Conservation (phyloP, 148 eudicot genomes). For the Fagopyrum esculentum region DNA sequence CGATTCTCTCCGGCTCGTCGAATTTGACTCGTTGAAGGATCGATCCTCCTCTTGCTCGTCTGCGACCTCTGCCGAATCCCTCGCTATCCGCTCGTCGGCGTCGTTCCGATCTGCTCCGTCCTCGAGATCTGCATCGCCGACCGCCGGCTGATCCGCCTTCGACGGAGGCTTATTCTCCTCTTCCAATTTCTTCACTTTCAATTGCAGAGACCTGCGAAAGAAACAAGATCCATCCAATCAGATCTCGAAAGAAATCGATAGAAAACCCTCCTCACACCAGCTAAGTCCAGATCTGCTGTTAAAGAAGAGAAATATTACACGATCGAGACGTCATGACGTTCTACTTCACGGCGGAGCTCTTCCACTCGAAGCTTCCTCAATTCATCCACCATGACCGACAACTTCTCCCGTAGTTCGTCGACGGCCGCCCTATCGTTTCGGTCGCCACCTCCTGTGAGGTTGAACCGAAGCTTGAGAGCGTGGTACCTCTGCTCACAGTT, state of each 20-base stretch:
- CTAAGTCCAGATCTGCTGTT: background rate
- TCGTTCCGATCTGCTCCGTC: constrained; percentile 6
- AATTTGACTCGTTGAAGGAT: constrained; percentile 14
- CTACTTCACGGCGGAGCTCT: constrained; percentile 43
- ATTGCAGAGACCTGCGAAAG: constrained; percentile 51
- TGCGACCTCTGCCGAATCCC: constrained; percentile 12
- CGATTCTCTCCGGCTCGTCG: constrained; percentile 24
- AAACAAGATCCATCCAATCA: constrained; percentile 16
- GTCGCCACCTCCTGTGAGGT: background rate
- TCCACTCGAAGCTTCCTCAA: constrained; percentile 45
- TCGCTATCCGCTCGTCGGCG: constrained; percentile 14
- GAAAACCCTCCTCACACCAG: background rate
- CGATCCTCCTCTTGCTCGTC: constrained; percentile 1
- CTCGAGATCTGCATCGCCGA: constrained; percentile 20
- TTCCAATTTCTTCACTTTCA: constrained; percentile 58
- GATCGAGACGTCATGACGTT: constrained; percentile 59
- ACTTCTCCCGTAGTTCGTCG: constrained; percentile 9
- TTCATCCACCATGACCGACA: constrained; percentile 37
- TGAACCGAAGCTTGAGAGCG: constrained; percentile 46
- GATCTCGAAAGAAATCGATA: constrained; percentile 21
- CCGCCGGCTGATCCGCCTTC: constrained; percentile 11
- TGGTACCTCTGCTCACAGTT: constrained; percentile 33
- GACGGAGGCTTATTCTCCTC: constrained; percentile 28
- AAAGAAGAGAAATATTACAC: constrained; percentile 26
- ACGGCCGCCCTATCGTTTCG: background rate